phyloP scores from a whole-genome alignment of 768 basidiomycete species.

The Tylopilus felleus region DNA sequence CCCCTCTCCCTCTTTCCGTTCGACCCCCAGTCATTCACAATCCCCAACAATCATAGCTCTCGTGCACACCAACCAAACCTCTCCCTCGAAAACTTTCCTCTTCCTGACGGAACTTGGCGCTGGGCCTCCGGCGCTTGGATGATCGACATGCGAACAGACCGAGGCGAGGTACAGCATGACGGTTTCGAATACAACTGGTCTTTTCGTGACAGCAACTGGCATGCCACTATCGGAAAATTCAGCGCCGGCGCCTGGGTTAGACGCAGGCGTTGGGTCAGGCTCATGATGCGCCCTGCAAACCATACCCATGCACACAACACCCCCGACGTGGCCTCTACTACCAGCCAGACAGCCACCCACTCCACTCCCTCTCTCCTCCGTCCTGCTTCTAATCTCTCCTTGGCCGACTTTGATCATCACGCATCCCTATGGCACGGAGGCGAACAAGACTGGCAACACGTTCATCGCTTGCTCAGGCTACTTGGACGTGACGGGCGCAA shows the following conservation, averaged over 20 bases:
- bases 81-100: conserved; percentile 59
- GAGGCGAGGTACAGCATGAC: conserved; percentile 73
- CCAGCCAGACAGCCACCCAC: not conserved
- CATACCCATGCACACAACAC: conserved; percentile 4
- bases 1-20: conserved; percentile 61
- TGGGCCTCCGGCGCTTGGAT: conserved; percentile 84
- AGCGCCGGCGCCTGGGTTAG: conserved; percentile 74
- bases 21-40: conserved; percentile 73
- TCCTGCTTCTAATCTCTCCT: conserved; percentile 20
- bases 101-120: conserved; percentile 77
- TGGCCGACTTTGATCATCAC: conserved; percentile 14
- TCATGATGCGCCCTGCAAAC: conserved; percentile 72
- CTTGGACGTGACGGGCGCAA: conserved; percentile 67
- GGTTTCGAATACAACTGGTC: conserved; percentile 86
- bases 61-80: conserved; percentile 52
- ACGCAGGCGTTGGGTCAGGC: conserved; percentile 75
- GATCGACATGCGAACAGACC: conserved; percentile 82
- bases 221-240: conserved; percentile 53
- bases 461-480: conserved; percentile 47
- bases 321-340: not conserved
- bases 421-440: conserved; percentile 53
- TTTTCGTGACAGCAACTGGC: conserved; percentile 68
- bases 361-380: conserved; percentile 12
- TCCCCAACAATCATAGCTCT: conserved; percentile 40
- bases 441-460: conserved; percentile 59